Percentiles rank a stretch among this genome's conserved stretches.
phyloP scores from a whole-genome alignment of 257 asterid genomes.

The Solanum pinnatisectum region DNA sequence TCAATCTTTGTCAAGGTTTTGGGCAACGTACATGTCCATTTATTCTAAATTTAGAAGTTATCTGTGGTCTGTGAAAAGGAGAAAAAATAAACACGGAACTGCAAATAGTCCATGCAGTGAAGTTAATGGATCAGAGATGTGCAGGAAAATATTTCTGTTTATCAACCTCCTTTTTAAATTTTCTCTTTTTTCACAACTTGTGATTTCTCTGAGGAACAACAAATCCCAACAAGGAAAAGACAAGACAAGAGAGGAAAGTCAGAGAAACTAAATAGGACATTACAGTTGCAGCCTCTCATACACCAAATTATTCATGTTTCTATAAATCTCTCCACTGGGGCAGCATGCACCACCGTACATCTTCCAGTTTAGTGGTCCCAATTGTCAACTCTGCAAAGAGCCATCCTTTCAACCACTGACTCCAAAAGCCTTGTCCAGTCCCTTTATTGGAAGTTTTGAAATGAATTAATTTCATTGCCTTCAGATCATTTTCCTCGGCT shows the following conservation, averaged over 20 bases:
- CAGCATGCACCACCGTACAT: background rate
- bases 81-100: background rate
- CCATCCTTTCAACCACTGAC: background rate
- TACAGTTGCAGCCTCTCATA: background rate
- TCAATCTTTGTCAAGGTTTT: background rate
- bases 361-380: background rate
- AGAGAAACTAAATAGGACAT: background rate
- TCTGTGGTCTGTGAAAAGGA: background rate
- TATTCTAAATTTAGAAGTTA: background rate
- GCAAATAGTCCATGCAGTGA: background rate
- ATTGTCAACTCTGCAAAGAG: background rate
- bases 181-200: background rate
- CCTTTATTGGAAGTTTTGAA: background rate
- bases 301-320: background rate
- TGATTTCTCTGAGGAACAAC: background rate
- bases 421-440: background rate
- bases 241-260: background rate
- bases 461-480: background rate
- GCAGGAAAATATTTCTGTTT: background rate
- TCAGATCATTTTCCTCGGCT: background rate
- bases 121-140: background rate
- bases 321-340: background rate
- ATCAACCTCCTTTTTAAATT: background rate
- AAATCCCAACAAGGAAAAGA: background rate
- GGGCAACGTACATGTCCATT: background rate